Evolutionary conservation across 805 yeast genomes (phyloP).

Genomic region (Nematodospora valgi): DNA sequence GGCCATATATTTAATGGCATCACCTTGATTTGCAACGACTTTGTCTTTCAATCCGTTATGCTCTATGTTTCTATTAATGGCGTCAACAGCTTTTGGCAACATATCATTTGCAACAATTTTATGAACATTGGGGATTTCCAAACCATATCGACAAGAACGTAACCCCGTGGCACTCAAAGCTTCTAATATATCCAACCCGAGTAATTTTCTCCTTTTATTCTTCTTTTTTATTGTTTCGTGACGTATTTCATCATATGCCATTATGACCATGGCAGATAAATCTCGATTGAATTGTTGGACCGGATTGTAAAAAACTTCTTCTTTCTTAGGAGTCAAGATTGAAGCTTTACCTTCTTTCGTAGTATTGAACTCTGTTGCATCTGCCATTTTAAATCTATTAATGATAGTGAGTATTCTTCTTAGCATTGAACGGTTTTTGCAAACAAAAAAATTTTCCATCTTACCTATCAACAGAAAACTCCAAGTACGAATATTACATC

Average conservation of each 20-base stretch:
- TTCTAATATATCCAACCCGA: slow-evolving; percentile 66
- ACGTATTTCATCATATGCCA: slow-evolving; percentile 77
- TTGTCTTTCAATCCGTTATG: slow-evolving; percentile 57
- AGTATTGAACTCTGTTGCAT: slow-evolving; percentile 18
- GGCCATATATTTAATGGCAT: slow-evolving; percentile 83
- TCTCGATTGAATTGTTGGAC: slow-evolving; percentile 97
- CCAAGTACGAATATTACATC: too few relatives aligned
- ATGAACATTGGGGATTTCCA: slow-evolving; percentile 77
- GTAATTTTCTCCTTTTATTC: slow-evolving; percentile 15
- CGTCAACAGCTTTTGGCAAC: slow-evolving; percentile 76
- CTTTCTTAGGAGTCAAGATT: slow-evolving; percentile 76
- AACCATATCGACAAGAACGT: slow-evolving; percentile 89
- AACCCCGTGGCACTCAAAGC: slow-evolving; percentile 95
- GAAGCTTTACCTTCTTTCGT: slow-evolving; percentile 79
- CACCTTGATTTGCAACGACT: slow-evolving; percentile 73
- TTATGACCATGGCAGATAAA: slow-evolving; percentile 75
- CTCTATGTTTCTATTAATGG: slow-evolving; percentile 68
- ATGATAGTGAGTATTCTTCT: background rate
- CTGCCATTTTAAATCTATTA: slow-evolving; percentile 2
- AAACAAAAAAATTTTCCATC: slow-evolving; percentile 1
- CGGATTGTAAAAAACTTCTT: slow-evolving; percentile 89
- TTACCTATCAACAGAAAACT: too few relatives aligned
- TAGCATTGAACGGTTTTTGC: slow-evolving; percentile 6
- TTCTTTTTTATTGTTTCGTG: slow-evolving; percentile 13
- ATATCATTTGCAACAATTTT: slow-evolving; percentile 87